phyloP scores from a whole-genome alignment of 345 rosid species.

The Eucalyptus globulus region DNA sequence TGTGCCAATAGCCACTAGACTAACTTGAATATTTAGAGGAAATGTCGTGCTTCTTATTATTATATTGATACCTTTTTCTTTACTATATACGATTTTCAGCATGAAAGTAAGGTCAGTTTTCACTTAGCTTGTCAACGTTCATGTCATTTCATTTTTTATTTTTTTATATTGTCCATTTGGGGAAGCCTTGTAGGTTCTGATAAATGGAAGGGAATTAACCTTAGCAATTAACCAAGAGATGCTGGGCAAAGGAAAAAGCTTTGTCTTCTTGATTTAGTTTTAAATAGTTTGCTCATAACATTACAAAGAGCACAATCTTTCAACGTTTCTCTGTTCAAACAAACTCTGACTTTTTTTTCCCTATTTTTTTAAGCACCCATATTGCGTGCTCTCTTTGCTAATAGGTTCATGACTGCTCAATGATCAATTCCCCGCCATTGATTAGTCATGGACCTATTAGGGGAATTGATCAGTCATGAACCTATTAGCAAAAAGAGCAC shows the following conservation, averaged over 20 bases:
- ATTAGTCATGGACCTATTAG: too few species aligned
- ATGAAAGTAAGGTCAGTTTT: too few species aligned
- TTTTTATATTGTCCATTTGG: neutral
- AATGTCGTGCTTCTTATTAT: too few species aligned
- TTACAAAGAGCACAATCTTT: neutral
- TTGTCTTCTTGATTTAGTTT: neutral
- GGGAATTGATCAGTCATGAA: too few species aligned
- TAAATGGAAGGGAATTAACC: neutral
- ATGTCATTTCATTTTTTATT: neutral
- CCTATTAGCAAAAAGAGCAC: neutral
- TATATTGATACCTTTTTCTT: neutral
- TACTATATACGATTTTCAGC: too few species aligned
- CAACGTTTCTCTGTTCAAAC: too few species aligned
- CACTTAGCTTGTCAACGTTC: neutral
- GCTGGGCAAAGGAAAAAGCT: neutral
- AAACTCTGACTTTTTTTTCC: too few species aligned
- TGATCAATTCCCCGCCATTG: too few species aligned
- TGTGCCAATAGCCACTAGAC: neutral
- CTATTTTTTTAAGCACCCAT: too few species aligned
- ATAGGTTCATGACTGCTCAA: too few species aligned
- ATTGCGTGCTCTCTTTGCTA: too few species aligned
- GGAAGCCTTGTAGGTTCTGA: neutral
- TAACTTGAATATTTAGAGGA: neutral
- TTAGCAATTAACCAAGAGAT: neutral
- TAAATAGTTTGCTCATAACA: too few species aligned